phyloP scores from a whole-genome alignment of 2,329 filamentous ascomycete genomes.

The Ascochyta koolunga region DNA sequence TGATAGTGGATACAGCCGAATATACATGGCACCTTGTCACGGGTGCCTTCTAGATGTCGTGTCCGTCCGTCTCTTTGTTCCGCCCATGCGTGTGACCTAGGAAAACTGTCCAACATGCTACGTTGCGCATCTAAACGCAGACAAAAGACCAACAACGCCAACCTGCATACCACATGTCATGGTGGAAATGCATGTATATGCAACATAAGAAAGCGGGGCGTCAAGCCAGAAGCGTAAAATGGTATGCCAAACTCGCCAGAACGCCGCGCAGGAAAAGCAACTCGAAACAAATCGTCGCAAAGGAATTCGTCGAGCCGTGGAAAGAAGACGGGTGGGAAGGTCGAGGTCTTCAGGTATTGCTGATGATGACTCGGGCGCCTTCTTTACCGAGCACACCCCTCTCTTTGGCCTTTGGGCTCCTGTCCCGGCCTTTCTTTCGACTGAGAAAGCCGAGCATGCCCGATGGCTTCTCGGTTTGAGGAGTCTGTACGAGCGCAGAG shows the following conservation, averaged over 20 bases:
- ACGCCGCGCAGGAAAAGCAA: slow-evolving; percentile 38
- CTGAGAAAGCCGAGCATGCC: slow-evolving; percentile 91
- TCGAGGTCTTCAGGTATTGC: slow-evolving; percentile 43
- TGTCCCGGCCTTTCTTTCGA: slow-evolving; percentile 85
- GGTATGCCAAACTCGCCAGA: slow-evolving; percentile 31
- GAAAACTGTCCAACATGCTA: slow-evolving; percentile 15
- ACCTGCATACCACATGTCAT: slow-evolving; percentile 19
- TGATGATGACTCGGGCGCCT: slow-evolving; percentile 71
- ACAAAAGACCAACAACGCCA: slow-evolving; percentile 22
- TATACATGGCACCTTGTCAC: slow-evolving; percentile 13
- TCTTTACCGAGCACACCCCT: slow-evolving; percentile 93
- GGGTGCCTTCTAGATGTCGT: slow-evolving; percentile 5
- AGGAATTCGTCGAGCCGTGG: slow-evolving; percentile 38
- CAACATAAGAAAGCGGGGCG: slow-evolving; percentile 18
- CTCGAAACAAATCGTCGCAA: slow-evolving; percentile 28
- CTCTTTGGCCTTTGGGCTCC: slow-evolving; percentile 94
- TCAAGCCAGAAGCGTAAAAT: slow-evolving; percentile 22
- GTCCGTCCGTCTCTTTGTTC: slow-evolving; percentile 2
- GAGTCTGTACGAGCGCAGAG: slow-evolving; percentile 65
- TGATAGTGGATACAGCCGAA: slow-evolving; percentile 13
- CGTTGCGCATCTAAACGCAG: slow-evolving; percentile 13
- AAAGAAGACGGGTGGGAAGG: slow-evolving; percentile 1
- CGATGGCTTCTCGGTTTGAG: slow-evolving; percentile 58
- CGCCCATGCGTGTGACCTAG: slow-evolving; percentile 5
- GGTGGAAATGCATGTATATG: slow-evolving; percentile 25